Evolutionary conservation across 352 stramenopile genomes (phyloP), one percentile per base, ranked within the genome.

Genomic region (Phytopythium vexans): DNA sequence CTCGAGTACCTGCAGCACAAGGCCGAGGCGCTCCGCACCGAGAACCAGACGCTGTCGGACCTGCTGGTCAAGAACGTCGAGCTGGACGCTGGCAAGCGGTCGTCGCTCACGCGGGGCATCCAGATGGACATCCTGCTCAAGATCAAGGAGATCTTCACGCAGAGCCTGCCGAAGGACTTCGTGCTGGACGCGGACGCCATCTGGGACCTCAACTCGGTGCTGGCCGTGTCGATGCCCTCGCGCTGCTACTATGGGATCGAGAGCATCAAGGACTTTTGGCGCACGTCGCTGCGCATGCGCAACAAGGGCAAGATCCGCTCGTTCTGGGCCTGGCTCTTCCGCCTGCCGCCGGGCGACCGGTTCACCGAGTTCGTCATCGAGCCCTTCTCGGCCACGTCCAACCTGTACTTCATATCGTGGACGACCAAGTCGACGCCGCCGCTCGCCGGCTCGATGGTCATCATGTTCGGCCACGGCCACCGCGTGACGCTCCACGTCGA

Each of bases 301-400:
- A 92, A 92, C 67, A 92, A 92, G 62, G 82, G 82, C 64, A 92
- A 92, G 62, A 92, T 92, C 61, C 79, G 82, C 12, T 90, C 79
- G 42, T 92, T 92, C 62, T 92, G 82, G 82, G 82, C 79, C 7
- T 92, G 82, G 82, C 62, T 92, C 3, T 92, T 92, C 54, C 82
- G 82, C 0, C 49, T 92, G 37, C 77, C 77, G 6, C 82, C 82
- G 0, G 82, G 82, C 11, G 82, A 92, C 47, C 77, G 82, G 32
- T 92, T 92, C 59, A 63, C 54, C 12, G 76, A 87, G 66, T 92
- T 92, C 44, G 65, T 74, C 16, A 92, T 92, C 44, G 68, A 84
- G 58, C 80, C 82, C 15, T 92, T 92, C 54, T 87, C 82, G 6
- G 51, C 68, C 0, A 74, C 67, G 6, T 90, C 77, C 3, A 92